Percentiles rank a stretch among this genome's conserved stretches.
phyloP scores from a whole-genome alignment of 2,329 filamentous ascomycete species.

The Macroventuria anomochaeta region DNA sequence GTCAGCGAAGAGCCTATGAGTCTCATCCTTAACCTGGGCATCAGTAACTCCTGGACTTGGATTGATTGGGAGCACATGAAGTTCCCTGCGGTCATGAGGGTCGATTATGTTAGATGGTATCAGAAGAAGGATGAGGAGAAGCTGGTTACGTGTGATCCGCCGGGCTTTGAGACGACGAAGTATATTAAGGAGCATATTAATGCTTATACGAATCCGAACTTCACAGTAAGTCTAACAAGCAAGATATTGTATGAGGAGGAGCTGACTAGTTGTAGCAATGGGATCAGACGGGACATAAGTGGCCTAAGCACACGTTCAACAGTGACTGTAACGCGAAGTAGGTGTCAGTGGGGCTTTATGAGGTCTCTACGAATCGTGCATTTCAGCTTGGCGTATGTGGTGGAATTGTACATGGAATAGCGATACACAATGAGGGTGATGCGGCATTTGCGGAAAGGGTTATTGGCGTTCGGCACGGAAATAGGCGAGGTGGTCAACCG shows the following conservation, averaged over 20 bases:
- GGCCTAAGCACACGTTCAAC: conserved; percentile 56
- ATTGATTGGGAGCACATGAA: conserved; percentile 54
- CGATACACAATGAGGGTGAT: neutral
- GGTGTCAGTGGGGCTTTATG: too few species aligned
- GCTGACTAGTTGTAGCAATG: conserved; percentile 34
- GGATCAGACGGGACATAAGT: conserved; percentile 43
- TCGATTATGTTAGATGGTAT: conserved; percentile 64
- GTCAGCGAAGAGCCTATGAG: conserved; percentile 62
- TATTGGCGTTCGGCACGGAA: too few species aligned
- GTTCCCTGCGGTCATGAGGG: conserved; percentile 60
- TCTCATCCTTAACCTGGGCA: conserved; percentile 60
- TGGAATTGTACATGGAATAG: neutral
- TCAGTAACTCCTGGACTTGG: conserved; percentile 58
- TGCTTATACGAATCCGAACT: conserved; percentile 59
- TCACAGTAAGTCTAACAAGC: conserved; percentile 52
- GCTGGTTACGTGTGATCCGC: conserved; percentile 62
- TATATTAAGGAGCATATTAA: conserved; percentile 57
- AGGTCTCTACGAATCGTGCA: too few species aligned
- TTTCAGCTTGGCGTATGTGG: conserved; percentile 7
- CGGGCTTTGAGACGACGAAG: conserved; percentile 59
- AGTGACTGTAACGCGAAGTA: conserved; percentile 47
- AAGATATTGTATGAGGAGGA: neutral
- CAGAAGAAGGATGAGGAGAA: conserved; percentile 57
- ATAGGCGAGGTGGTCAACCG: too few species aligned
- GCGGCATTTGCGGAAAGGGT: neutral